phyloP scores from a whole-genome alignment of 768 basidiomycete species.

The Mycena albidolilacea region DNA sequence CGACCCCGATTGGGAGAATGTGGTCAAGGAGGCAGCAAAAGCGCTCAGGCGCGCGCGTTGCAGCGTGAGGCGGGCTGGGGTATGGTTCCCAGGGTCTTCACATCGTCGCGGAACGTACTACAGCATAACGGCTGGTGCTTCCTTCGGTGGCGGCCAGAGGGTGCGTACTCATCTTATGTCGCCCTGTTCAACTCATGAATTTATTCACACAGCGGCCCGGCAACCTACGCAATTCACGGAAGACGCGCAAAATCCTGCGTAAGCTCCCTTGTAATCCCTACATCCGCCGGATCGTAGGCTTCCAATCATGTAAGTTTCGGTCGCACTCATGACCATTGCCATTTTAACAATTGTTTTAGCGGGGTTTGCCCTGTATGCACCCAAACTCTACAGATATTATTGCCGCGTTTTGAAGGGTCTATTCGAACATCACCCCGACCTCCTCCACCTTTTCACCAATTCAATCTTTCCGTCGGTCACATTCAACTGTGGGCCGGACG shows the following conservation, averaged over 20 bases:
- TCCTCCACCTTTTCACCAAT: constrained; percentile 32
- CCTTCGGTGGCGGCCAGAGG: constrained; percentile 21
- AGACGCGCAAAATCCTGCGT: neutral
- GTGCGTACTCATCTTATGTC: neutral
- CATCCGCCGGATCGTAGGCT: neutral
- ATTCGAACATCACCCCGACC: constrained; percentile 7
- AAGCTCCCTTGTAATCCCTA: neutral
- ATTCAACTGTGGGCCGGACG: constrained; percentile 38
- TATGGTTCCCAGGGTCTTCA: neutral
- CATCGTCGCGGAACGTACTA: neutral
- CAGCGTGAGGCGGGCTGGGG: neutral
- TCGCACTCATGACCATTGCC: neutral
- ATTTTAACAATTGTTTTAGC: neutral
- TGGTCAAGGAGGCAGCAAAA: neutral
- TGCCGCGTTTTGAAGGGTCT: neutral
- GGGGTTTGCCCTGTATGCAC: neutral
- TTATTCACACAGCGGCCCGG: neutral
- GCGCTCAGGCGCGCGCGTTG: neutral
- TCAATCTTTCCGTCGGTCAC: constrained; percentile 33
- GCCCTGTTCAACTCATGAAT: neutral
- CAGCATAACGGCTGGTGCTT: neutral
- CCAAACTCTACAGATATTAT: neutral
- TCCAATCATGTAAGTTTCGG: constrained; percentile 16
- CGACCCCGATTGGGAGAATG: constrained; percentile 5
- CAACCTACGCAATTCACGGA: neutral